Evolutionary conservation across 306 rosid species (phyloP).

Genomic region (Quercus bicolor): DNA sequence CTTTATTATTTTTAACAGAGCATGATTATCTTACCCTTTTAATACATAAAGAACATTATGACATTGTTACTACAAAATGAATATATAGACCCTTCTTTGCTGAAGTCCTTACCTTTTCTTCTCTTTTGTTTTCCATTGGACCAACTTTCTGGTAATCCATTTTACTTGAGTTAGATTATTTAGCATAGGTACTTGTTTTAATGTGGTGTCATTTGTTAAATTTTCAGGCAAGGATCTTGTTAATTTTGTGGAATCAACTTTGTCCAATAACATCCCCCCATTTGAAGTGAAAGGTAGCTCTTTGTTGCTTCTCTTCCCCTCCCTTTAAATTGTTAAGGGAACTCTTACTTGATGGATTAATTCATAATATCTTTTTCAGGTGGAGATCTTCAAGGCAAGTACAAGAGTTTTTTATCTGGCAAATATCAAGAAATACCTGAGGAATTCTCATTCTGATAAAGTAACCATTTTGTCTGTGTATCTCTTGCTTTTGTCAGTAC

Average conservation of each 20-base stretch:
- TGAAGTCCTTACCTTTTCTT: not conserved
- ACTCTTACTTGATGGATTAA: not conserved
- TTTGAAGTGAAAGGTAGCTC: constrained; percentile 34
- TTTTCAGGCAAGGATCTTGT: constrained; percentile 30
- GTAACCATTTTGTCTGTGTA: not conserved
- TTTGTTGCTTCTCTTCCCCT: not conserved
- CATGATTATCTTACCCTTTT: not conserved
- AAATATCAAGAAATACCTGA: constrained; percentile 35
- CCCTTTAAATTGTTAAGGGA: not conserved
- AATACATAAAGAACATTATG: not conserved
- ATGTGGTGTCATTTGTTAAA: not conserved
- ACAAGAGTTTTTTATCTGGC: constrained; percentile 29
- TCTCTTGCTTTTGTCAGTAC: not conserved
- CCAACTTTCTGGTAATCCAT: not conserved
- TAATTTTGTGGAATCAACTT: constrained; percentile 35
- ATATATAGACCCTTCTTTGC: not conserved
- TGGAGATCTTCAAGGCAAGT: constrained; percentile 31
- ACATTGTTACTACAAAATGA: not conserved
- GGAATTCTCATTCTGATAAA: constrained; percentile 34
- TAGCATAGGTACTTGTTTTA: not conserved
- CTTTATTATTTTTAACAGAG: not conserved
- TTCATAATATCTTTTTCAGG: constrained; percentile 22
- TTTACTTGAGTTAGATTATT: not conserved
- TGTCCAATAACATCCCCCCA: constrained; percentile 32
- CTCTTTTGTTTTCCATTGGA: not conserved